Base-by-base conservation (phyloP, 139 green algal genomes). In the Coelastrella sp. region DNA sequence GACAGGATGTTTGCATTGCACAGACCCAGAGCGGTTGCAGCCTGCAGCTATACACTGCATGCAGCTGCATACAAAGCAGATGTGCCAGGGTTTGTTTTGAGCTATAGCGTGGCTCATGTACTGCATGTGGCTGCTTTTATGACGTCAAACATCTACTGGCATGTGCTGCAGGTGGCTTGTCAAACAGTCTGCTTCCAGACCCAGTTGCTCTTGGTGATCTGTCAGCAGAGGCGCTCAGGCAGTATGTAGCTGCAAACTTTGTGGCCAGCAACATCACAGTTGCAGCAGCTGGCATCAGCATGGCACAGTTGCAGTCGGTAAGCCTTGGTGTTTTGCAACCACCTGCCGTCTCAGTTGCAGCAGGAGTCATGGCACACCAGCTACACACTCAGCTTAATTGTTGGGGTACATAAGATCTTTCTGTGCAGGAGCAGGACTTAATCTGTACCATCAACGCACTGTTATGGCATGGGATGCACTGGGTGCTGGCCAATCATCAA, bases 271-370 rank as follows among this genome's bases (percentile, higher is more conserved):
- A 83, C 41, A 71, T 88, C 1, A 68, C 91, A 3, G 57, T 93
- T 2, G 87, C 88, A 15, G 85, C 45, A 15, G 80, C 84, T 6
- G 90, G 90, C 25, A 69, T 89, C 2, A 88, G 86, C 38, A 23
- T 88, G 5, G 34, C 9, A 13, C 45, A 76, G 35, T 32, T 86
- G 43, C 60, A 84, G 40, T 4, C 27, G 78, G 78, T 84, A n/a
- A n/a, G 75, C 38, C 0, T n/a, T n/a, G n/a, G n/a, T n/a, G n/a
- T n/a, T n/a, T n/a, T n/a, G n/a, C n/a, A n/a, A n/a, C n/a, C n/a
- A n/a, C n/a, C n/a, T n/a, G n/a, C n/a, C n/a, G n/a, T n/a, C n/a
- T n/a, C n/a, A n/a, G n/a, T n/a, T n/a, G n/a, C n/a, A n/a, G n/a
- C n/a, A n/a, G n/a, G n/a, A n/a, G 17, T 27, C 53, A 64, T 34